Evolutionary conservation across 2,329 filamentous ascomycete genomes (phyloP).

Genomic region (Neofusicoccum sp.): DNA sequence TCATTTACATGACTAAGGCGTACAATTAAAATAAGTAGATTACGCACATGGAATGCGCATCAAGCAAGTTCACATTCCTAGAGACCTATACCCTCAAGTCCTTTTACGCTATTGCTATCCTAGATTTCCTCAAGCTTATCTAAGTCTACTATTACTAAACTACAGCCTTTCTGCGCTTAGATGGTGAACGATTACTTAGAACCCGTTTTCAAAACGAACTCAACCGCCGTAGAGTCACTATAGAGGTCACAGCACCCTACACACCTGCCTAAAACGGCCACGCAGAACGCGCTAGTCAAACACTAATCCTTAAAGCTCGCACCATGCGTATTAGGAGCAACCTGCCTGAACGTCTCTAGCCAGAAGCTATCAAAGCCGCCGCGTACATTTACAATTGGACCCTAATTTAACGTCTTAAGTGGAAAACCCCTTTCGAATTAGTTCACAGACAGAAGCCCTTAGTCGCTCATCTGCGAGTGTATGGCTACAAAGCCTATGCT

Average conservation of each 20-base stretch:
- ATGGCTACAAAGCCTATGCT: conserved; percentile 24
- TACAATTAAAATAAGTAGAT: background rate
- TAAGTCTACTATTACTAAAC: background rate
- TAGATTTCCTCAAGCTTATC: background rate
- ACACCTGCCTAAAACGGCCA: conserved; percentile 24
- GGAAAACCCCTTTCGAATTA: conserved; percentile 27
- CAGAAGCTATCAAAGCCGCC: conserved; percentile 21
- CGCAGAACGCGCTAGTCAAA: conserved; percentile 22
- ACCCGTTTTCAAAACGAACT: background rate
- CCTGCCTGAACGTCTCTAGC: conserved; percentile 20
- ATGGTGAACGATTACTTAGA: background rate
- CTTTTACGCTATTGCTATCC: background rate
- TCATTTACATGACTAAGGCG: background rate
- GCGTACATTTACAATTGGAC: conserved; percentile 26
- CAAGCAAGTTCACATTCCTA: background rate
- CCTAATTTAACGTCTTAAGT: conserved; percentile 20
- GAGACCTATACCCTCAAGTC: background rate
- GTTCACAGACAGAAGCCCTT: conserved; percentile 22
- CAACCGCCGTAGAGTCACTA: background rate
- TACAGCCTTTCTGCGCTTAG: background rate
- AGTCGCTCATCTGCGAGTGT: conserved; percentile 21
- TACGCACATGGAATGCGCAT: background rate
- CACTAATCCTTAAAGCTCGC: conserved; percentile 21
- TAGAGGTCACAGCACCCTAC: background rate
- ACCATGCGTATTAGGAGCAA: conserved; percentile 14